Percentiles rank a stretch among this genome's conserved stretches.
Conservation (phyloP, 1,139 yeast species). For the Lodderomyces theae region DNA sequence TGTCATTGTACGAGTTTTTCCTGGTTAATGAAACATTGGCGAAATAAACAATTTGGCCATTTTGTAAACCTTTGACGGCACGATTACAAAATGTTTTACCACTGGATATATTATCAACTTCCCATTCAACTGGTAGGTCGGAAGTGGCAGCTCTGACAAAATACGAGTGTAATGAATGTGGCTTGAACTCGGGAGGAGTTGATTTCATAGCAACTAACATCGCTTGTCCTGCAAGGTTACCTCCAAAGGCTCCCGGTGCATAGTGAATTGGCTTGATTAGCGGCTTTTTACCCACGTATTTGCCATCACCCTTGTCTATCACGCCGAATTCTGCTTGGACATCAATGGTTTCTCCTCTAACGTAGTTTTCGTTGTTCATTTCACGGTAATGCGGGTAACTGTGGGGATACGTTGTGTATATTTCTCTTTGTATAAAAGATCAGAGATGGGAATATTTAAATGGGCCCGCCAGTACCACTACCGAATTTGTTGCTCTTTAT, state of each 20-base stretch:
- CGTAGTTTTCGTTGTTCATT: conserved; percentile 8
- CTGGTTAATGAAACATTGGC: conserved; percentile 53
- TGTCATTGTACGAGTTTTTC: conserved; percentile 27
- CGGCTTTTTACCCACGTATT: conserved; percentile 24
- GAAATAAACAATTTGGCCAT: conserved; percentile 47
- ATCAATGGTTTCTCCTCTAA: conserved; percentile 14
- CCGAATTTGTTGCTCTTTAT: too few species aligned
- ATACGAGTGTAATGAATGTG: conserved; percentile 38
- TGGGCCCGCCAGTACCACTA: too few species aligned
- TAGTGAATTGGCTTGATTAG: conserved; percentile 25
- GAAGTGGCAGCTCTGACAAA: conserved; percentile 27
- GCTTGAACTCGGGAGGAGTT: conserved; percentile 28
- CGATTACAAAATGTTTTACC: conserved; percentile 65
- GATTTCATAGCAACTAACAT: conserved; percentile 31
- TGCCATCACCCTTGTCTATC: conserved; percentile 16
- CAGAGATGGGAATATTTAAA: too few species aligned
- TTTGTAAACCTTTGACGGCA: conserved; percentile 55
- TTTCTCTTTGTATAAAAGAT: too few species aligned
- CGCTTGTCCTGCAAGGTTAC: conserved; percentile 37
- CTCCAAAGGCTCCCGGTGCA: conserved; percentile 36
- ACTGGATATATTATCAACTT: conserved; percentile 34
- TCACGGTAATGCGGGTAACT: neutral
- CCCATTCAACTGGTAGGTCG: conserved; percentile 28
- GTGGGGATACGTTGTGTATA: too few species aligned
- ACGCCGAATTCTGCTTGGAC: conserved; percentile 24